Evolutionary conservation across 1,284 basidiomycete species (phyloP).

Genomic region (Ustilago trichophora): DNA sequence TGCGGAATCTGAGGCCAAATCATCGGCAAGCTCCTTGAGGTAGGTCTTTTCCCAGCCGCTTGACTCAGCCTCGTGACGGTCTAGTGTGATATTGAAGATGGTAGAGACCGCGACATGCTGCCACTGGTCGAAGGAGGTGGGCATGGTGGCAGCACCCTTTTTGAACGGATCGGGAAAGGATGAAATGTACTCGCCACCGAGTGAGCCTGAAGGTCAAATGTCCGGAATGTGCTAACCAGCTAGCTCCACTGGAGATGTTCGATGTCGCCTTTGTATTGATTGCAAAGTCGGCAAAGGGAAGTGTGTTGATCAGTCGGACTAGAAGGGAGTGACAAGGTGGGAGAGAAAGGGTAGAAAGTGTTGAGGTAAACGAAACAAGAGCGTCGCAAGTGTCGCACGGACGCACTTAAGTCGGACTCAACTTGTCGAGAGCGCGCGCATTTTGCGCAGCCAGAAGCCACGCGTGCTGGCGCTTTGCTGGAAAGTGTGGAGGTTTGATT

Average conservation of each 20-base stretch:
- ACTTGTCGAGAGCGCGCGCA: neutral
- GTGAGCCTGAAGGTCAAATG: no score
- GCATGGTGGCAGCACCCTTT: slow-evolving; percentile 10
- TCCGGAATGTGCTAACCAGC: no score
- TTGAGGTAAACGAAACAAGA: no score
- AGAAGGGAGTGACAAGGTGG: no score
- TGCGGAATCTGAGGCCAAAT: slow-evolving; percentile 76
- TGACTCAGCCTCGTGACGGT: slow-evolving; percentile 78
- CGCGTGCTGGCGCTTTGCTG: no score
- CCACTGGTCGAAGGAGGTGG: slow-evolving; percentile 70
- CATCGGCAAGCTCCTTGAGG: slow-evolving; percentile 80
- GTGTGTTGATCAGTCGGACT: no score
- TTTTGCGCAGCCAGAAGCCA: neutral
- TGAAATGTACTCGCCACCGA: no score
- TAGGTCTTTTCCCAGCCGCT: slow-evolving; percentile 80
- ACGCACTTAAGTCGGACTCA: neutral
- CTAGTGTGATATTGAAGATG: slow-evolving; percentile 81
- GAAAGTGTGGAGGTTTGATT: slow-evolving; percentile 1
- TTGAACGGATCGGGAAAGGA: neutral
- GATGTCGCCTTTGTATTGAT: no score
- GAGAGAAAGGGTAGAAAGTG: no score
- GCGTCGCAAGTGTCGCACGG: slow-evolving; percentile 6
- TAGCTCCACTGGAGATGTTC: no score
- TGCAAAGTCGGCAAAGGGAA: no score
- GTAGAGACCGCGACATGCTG: slow-evolving; percentile 76